These are phyloP conservation scores for Xylaria sp. DNA, from an alignment of 495 filamentous ascomycete genomes.

Conservation along the genomic window DNA sequence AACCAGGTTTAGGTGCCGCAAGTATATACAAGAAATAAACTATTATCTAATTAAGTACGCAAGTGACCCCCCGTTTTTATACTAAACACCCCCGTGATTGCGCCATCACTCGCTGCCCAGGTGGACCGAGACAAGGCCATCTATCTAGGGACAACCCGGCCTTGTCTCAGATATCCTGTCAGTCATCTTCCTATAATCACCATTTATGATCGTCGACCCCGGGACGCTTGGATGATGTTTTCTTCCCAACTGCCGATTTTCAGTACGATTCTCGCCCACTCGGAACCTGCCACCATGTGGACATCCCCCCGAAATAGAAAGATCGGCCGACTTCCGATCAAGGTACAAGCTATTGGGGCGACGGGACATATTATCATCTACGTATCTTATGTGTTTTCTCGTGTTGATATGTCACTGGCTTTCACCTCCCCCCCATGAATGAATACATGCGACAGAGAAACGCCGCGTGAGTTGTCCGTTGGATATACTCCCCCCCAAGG, in stretches of 20 bases:
- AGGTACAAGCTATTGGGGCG: no score
- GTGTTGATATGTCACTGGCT: not conserved
- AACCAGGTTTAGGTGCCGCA: no score
- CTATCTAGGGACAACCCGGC: conserved; percentile 11
- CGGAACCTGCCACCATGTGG: not conserved
- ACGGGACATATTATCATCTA: no score
- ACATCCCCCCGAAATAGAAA: not conserved
- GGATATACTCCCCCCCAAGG: not conserved
- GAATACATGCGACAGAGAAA: not conserved
- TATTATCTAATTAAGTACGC: not conserved
- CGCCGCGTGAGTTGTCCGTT: not conserved
- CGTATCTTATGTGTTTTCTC: not conserved
- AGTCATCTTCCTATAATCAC: not conserved
- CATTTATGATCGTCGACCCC: not conserved
- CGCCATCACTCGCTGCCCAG: conserved; percentile 5
- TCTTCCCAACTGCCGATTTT: not conserved
- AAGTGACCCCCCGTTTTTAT: conserved; percentile 8
- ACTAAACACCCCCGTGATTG: conserved; percentile 6
- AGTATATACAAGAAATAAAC: not conserved
- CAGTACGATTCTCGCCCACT: not conserved
- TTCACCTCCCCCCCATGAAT: not conserved
- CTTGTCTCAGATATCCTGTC: not conserved
- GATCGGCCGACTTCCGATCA: not conserved
- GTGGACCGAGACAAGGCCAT: not conserved
- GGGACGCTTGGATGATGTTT: not conserved